Conservation (phyloP, 805 yeast species). For the Hanseniaspora lachancei region DNA sequence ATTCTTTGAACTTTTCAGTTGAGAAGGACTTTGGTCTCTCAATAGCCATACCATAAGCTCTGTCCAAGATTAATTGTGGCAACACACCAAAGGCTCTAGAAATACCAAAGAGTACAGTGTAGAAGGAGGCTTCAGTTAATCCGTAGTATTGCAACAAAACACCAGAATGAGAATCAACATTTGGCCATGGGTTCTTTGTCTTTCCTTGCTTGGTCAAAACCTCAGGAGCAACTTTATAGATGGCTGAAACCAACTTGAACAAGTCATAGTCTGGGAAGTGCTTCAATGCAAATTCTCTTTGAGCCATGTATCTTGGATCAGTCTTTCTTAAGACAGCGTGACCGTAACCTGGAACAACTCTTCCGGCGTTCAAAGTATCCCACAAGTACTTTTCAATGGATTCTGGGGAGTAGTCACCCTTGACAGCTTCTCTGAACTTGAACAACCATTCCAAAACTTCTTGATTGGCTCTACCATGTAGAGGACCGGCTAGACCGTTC, state of each 20-base stretch:
- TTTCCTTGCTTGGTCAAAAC: slow-evolving; percentile 75
- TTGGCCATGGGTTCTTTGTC: slow-evolving; percentile 90
- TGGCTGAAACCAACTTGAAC: slow-evolving; percentile 64
- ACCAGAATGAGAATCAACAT: slow-evolving; percentile 81
- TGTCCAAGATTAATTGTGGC: slow-evolving; percentile 73
- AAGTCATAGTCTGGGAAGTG: slow-evolving; percentile 69
- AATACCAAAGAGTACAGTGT: slow-evolving; percentile 78
- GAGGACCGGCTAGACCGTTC: slow-evolving; percentile 78
- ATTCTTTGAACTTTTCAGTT: slow-evolving; percentile 78
- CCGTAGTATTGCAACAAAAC: slow-evolving; percentile 77
- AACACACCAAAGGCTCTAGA: slow-evolving; percentile 77
- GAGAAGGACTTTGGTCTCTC: slow-evolving; percentile 91
- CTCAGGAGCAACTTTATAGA: slow-evolving; percentile 71
- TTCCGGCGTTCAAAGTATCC: slow-evolving; percentile 67
- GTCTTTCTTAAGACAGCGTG: slow-evolving; percentile 81
- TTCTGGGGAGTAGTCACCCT: slow-evolving; percentile 55
- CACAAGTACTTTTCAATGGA: slow-evolving; percentile 64
- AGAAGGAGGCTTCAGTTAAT: slow-evolving; percentile 65
- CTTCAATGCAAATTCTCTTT: slow-evolving; percentile 64
- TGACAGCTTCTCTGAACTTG: slow-evolving; percentile 43
- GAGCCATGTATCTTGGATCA: slow-evolving; percentile 78
- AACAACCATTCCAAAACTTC: slow-evolving; percentile 74
- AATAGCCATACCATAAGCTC: slow-evolving; percentile 69
- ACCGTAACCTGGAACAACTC: slow-evolving; percentile 83
- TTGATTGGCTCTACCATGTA: slow-evolving; percentile 80